Evolutionary conservation across 768 basidiomycete genomes (phyloP).

Genomic region (Rhizopogon roseolus): DNA sequence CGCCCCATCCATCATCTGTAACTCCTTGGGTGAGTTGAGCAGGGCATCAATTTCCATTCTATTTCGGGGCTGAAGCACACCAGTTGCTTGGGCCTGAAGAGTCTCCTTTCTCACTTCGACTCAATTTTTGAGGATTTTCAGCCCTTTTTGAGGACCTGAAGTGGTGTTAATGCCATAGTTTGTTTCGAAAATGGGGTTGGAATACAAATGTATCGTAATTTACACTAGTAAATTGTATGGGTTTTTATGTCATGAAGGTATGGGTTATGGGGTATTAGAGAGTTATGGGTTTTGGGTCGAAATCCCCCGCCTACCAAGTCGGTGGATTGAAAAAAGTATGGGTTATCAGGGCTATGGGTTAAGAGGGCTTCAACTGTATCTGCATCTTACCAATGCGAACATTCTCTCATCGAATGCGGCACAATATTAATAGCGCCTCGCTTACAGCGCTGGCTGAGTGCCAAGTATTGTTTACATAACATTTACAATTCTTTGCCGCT

Average conservation of each 20-base stretch:
- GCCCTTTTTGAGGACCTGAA: conserved; percentile 13
- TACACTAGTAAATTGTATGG: conserved; percentile 1
- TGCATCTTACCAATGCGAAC: too few relatives aligned
- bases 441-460: too few relatives aligned
- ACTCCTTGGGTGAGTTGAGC: too few relatives aligned
- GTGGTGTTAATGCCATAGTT: conserved; percentile 6
- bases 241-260: background rate
- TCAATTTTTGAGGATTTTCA: conserved; percentile 10
- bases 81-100: conserved; percentile 4
- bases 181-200: background rate
- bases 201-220: background rate
- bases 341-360: conserved; percentile 4
- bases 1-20: too few relatives aligned
- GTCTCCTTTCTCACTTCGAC: conserved; percentile 4
- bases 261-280: too few relatives aligned
- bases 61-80: too few relatives aligned
- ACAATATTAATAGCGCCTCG: too few relatives aligned
- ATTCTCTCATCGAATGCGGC: too few relatives aligned
- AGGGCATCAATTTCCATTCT: too few relatives aligned
- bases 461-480: too few relatives aligned
- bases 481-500: too few relatives aligned
- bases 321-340: conserved; percentile 5
- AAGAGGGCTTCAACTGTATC: conserved; percentile 4
- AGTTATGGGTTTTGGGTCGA: conserved; percentile 8
- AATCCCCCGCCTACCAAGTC: background rate